Conservation (phyloP, 2,329 filamentous ascomycete genomes). For the Fusarium praegraminearum region DNA sequence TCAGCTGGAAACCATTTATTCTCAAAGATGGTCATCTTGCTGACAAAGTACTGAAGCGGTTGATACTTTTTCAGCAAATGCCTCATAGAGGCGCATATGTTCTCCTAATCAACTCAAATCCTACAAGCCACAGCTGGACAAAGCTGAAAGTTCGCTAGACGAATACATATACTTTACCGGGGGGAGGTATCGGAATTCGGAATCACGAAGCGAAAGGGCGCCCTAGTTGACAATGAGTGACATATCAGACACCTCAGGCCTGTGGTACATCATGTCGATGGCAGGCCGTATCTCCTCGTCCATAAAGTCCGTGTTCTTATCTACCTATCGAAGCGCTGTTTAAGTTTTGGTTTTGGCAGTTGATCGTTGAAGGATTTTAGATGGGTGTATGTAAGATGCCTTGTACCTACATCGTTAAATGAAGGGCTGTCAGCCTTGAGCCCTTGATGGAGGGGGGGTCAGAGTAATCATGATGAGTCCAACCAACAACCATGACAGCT, state of each 20-base stretch:
- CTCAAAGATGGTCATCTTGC: slow-evolving; percentile 1
- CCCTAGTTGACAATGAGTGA: neutral
- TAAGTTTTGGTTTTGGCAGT: neutral
- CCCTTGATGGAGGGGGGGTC: slow-evolving; percentile 15
- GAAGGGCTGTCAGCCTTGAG: slow-evolving; percentile 8
- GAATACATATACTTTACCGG: neutral
- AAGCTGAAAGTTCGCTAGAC: slow-evolving; percentile 2
- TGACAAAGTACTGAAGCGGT: slow-evolving; percentile 29
- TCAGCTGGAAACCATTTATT: neutral
- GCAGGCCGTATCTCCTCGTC: neutral
- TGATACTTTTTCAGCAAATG: slow-evolving; percentile 15
- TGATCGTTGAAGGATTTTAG: neutral
- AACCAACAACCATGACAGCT: slow-evolving; percentile 17
- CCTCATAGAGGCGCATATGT: neutral
- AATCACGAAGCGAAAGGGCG: neutral
- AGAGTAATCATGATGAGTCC: slow-evolving; percentile 34
- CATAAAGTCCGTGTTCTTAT: slow-evolving; percentile 6
- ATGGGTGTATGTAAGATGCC: neutral
- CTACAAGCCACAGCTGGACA: neutral
- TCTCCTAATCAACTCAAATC: neutral
- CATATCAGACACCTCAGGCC: neutral
- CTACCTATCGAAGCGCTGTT: neutral
- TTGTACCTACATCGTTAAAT: neutral
- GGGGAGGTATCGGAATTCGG: neutral
- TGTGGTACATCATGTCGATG: neutral